Base-by-base conservation (phyloP, 1,284 basidiomycete genomes). In the Trichosporon sp. region DNA sequence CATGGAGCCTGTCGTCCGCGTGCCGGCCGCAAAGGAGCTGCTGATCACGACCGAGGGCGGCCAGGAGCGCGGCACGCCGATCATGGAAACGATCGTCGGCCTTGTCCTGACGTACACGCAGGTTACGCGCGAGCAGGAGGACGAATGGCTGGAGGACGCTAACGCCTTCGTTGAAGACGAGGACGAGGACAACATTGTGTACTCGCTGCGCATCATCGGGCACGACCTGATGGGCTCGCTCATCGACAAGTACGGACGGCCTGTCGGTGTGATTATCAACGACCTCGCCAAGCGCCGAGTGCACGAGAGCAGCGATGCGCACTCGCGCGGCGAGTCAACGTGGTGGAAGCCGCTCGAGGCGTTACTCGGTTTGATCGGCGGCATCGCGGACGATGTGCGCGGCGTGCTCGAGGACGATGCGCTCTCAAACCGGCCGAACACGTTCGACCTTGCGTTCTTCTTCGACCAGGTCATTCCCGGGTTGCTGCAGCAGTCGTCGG, bases 141-240 rank as follows among this genome's bases (percentile, higher is more conserved):
- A 95, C 58, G 89, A 87, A 40, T 98, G 95, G 95, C 86, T 86
- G 4, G 86, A 83, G 61, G 90, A 97, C 73, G 87, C 91, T 1
- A 95, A 96, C 70, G 87, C 89, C 2, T 98, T 98, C 75, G 88
- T 98, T 25, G 89, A 90, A 23, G 92, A 97, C 72, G 95, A 97
- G 74, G 92, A 97, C 67, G 95, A 97, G 71, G 93, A 96, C 69
- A 88, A 88, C 1, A 85, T 90, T 59, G 78, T 84, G 0, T 95
- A 92, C 75, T 90, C 89, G 66, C 85, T 94, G 52, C 86, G 95
- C 37, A 86, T 92, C 10, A 89, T 90, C 4, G 88, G 89, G 3
- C 88, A 93, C 70, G 95, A 97, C 73, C 79, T 97, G 29, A 81
- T 96, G 44, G 85, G 85, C 40, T 85, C 86, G 46, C 81, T 96